Percentiles rank a stretch among this genome's conserved stretches.
These are phyloP conservation scores for Chytriomyces hyalinus DNA, from an alignment of 192 early-diverging fungal genomes.

Conservation along the genomic window DNA sequence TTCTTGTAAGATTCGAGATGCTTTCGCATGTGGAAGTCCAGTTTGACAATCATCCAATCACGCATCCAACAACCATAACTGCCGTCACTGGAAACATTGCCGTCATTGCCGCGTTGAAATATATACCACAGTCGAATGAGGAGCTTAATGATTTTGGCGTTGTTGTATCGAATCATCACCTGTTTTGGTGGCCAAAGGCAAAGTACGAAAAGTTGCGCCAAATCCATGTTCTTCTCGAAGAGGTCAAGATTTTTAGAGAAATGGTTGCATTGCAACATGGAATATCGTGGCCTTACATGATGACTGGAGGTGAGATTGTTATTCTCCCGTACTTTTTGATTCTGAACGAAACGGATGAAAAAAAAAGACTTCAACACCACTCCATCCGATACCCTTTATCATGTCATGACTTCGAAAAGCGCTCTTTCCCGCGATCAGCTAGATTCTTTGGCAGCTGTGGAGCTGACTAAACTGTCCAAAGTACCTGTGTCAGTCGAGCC, in stretches of 20 bases:
- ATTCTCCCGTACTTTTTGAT: slow-evolving; percentile 2
- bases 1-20: no score
- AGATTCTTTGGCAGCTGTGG: background rate
- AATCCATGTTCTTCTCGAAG: slow-evolving; percentile 39
- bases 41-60: no score
- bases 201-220: slow-evolving; percentile 46
- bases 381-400: slow-evolving; percentile 33
- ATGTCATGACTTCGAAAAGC: slow-evolving; percentile 8
- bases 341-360: background rate
- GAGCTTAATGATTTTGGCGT: background rate
- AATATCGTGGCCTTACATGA: slow-evolving; percentile 32
- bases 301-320: slow-evolving; percentile 45
- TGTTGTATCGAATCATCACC: slow-evolving; percentile 48
- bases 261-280: background rate
- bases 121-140: no score
- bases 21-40: no score
- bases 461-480: slow-evolving; percentile 5
- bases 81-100: no score
- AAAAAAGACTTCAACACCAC: slow-evolving; percentile 31
- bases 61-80: no score
- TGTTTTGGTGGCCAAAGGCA: slow-evolving; percentile 47
- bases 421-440: background rate
- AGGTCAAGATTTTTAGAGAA: slow-evolving; percentile 13
- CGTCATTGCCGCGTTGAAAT: no score
- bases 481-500: no score